Evolutionary conservation across 108 stramenopile genomes (phyloP), one percentile per base, ranked within the genome.

Genomic region (Skeletonema tropicum): DNA sequence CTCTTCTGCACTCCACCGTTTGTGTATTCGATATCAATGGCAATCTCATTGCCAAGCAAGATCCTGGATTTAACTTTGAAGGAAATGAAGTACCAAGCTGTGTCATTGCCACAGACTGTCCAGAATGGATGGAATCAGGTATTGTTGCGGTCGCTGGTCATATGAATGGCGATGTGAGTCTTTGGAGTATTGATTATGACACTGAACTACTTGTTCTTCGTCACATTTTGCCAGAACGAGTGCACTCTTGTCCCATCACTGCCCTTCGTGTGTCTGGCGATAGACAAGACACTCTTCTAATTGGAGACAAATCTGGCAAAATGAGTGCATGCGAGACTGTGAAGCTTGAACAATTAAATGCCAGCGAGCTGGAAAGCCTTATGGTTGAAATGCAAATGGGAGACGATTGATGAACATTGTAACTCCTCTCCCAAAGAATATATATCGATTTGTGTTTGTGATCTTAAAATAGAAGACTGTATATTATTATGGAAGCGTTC

Each of bases 131-230:
- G 79, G 87, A 95, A 60, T 66, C 90, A 52, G 98, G 98, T 17
- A 91, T 97, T 59, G 92, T 93, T 23, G 94, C 87, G 30, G 92
- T 97, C 26, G 96, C 96, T 15, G 98, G 98, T 23, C 98, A 98
- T 70, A 85, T 87, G 68, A 93, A 94, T 70, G 98, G 98, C n/a
- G 89, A 96, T 74, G 88, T 97, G 13, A 81, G 87, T 17, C 86
- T 98, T 32, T 98, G 98, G 98, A 85, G 90, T 21, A 69, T 97
- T 29, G 83, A 92, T 71, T 85, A 87, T 68, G 71, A 87, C 23
- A 82, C 73, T 1, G 68, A 64, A n/a, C 65, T 78, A 48, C 65
- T 94, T 25, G 72, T 77, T 2, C 64, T 88, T 52, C 83, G 85
- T 5, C 87, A 93, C 59, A 30, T 86, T 23, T 41, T 96, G 66